Conservation (phyloP, 2,329 filamentous ascomycete species). For the Aspergillus sergii region DNA sequence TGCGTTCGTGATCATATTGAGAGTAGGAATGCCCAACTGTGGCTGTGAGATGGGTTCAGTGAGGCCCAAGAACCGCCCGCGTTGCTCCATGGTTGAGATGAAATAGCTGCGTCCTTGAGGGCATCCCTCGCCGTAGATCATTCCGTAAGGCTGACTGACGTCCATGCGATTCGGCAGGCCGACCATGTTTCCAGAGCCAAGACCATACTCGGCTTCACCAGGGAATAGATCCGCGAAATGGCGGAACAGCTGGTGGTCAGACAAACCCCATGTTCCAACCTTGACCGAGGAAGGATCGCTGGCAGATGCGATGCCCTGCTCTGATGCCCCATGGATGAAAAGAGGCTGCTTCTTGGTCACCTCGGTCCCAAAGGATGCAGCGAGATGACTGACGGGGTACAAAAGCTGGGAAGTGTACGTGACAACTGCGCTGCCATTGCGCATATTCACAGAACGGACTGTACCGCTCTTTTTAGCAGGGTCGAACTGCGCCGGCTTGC, state of each 20-base stretch:
- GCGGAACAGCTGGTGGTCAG: conserved; percentile 72
- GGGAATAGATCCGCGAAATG: conserved; percentile 79
- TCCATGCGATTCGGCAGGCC: conserved; percentile 87
- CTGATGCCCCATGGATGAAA: conserved; percentile 81
- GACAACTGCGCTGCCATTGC: conserved; percentile 71
- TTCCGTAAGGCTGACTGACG: conserved; percentile 80
- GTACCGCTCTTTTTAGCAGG: conserved; percentile 56
- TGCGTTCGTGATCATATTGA: conserved; percentile 70
- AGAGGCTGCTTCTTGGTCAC: conserved; percentile 70
- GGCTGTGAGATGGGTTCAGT: conserved; percentile 64
- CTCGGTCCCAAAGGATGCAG: conserved; percentile 73
- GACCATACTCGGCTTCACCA: conserved; percentile 72
- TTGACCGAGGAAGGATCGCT: conserved; percentile 77
- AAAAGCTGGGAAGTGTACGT: conserved; percentile 85
- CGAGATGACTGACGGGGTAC: conserved; percentile 75
- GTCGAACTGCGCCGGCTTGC: conserved; percentile 67
- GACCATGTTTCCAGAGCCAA: conserved; percentile 74
- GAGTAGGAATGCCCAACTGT: conserved; percentile 73
- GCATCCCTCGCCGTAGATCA: conserved; percentile 82
- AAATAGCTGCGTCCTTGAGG: conserved; percentile 82
- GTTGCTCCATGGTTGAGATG: conserved; percentile 71
- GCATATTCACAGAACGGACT: conserved; percentile 57
- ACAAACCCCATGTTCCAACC: conserved; percentile 79
- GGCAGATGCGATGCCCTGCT: conserved; percentile 74
- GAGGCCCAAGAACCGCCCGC: conserved; percentile 72